phyloP scores from a whole-genome alignment of 129 eudicot species.

The Erigeron canadensis region DNA sequence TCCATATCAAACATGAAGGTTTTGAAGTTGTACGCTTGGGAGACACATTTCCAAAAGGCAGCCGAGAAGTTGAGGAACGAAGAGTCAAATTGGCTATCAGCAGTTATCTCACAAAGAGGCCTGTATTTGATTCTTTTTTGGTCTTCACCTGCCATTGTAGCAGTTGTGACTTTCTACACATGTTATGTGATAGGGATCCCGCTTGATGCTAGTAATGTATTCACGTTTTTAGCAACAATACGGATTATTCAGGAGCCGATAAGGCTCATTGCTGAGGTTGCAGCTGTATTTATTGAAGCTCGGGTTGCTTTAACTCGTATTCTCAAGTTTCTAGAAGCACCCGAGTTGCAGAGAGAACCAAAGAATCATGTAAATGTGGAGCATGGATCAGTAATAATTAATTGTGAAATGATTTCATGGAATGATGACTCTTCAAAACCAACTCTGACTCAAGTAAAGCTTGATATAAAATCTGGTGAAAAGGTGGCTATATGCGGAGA shows the following conservation, averaged over 20 bases:
- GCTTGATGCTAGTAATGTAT: slow-evolving; percentile 47
- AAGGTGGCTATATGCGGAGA: slow-evolving; percentile 77
- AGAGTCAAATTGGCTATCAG: slow-evolving; percentile 40
- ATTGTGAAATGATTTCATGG: slow-evolving; percentile 53
- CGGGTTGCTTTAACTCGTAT: slow-evolving; percentile 55
- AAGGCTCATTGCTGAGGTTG: slow-evolving; percentile 47
- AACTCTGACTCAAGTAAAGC: slow-evolving; percentile 30
- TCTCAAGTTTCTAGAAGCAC: slow-evolving; percentile 57
- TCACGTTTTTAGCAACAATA: slow-evolving; percentile 64
- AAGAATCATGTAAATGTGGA: slow-evolving; percentile 9
- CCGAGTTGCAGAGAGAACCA: slow-evolving; percentile 45
- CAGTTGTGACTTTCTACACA: slow-evolving; percentile 49
- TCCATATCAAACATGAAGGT: slow-evolving; percentile 62
- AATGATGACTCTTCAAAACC: slow-evolving; percentile 38
- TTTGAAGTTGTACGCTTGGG: slow-evolving; percentile 69
- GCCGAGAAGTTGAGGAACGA: slow-evolving; percentile 33
- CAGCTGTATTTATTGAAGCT: slow-evolving; percentile 50
- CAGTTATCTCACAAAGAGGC: slow-evolving; percentile 43
- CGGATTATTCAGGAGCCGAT: slow-evolving; percentile 59
- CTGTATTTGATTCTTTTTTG: slow-evolving; percentile 44
- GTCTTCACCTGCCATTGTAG: slow-evolving; percentile 44
- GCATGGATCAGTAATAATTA: slow-evolving; percentile 25
- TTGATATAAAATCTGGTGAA: slow-evolving; percentile 40
- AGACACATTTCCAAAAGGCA: slow-evolving; percentile 47
- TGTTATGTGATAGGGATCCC: slow-evolving; percentile 40